phyloP scores from a whole-genome alignment of 2,329 filamentous ascomycete species.

The Epicoccum nigrum region DNA sequence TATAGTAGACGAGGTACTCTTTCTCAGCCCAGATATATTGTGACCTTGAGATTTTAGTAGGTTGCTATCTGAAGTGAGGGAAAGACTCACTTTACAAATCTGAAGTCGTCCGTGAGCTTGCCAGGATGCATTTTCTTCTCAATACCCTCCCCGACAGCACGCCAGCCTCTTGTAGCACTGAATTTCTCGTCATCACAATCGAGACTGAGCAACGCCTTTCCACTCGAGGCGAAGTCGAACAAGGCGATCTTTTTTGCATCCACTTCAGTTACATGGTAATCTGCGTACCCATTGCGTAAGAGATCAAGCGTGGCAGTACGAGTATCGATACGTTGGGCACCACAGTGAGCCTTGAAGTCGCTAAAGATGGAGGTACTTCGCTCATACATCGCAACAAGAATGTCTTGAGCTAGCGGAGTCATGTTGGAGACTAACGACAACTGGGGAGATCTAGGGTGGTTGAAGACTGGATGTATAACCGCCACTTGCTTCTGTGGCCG shows the following conservation, averaged over 20 bases:
- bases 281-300: slow-evolving; percentile 28
- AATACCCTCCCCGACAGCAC: slow-evolving; percentile 30
- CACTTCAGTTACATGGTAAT: slow-evolving; percentile 36
- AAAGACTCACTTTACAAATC: slow-evolving; percentile 29
- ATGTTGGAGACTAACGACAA: not conserved
- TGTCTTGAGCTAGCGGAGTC: slow-evolving; percentile 5
- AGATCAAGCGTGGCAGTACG: slow-evolving; percentile 22
- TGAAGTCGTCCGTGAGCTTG: slow-evolving; percentile 26
- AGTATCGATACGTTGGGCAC: slow-evolving; percentile 30
- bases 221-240: slow-evolving; percentile 31
- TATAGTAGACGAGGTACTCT: slow-evolving; percentile 39
- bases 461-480: too few relatives aligned
- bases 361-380: slow-evolving; percentile 2
- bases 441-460: too few relatives aligned
- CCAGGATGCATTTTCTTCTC: slow-evolving; percentile 33
- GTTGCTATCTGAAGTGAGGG: not conserved
- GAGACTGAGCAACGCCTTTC: slow-evolving; percentile 22
- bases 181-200: slow-evolving; percentile 29
- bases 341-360: slow-evolving; percentile 28
- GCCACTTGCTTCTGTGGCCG: too few relatives aligned
- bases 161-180: slow-evolving; percentile 26
- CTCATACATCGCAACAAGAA: slow-evolving; percentile 10
- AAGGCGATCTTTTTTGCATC: slow-evolving; percentile 20
- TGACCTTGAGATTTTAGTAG: slow-evolving; percentile 20
- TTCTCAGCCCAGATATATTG: slow-evolving; percentile 39